These are phyloP conservation scores for Cicer bijugum DNA, from an alignment of 306 rosid species.

Conservation along the genomic window DNA sequence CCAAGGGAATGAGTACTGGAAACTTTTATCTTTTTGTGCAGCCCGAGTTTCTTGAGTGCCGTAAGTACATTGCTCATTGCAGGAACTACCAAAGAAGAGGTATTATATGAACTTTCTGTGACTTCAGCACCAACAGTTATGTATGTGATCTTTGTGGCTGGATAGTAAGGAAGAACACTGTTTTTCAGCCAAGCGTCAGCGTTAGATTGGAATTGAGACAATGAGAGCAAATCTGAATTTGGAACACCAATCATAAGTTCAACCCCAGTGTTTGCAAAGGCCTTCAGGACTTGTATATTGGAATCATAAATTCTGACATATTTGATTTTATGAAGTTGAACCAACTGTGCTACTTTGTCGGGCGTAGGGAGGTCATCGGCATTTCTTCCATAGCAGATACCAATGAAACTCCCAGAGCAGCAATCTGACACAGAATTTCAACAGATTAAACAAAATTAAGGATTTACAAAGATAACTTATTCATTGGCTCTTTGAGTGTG, in stretches of 20 bases:
- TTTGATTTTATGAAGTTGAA: slow-evolving; percentile 81
- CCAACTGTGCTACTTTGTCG: slow-evolving; percentile 87
- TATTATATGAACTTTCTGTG: slow-evolving; percentile 69
- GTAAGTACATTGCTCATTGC: slow-evolving; percentile 89
- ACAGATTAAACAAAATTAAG: slow-evolving; percentile 14
- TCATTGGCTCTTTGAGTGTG: not conserved
- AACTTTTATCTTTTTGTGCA: slow-evolving; percentile 80
- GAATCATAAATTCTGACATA: slow-evolving; percentile 86
- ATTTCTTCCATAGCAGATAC: slow-evolving; percentile 94
- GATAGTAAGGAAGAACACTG: slow-evolving; percentile 88
- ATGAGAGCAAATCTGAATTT: slow-evolving; percentile 74
- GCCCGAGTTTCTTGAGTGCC: slow-evolving; percentile 79
- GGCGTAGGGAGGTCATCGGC: slow-evolving; percentile 99
- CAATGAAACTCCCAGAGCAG: slow-evolving; percentile 80
- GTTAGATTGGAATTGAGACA: slow-evolving; percentile 95
- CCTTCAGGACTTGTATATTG: slow-evolving; percentile 84
- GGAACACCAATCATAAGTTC: slow-evolving; percentile 94
- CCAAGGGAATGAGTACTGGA: slow-evolving; percentile 97
- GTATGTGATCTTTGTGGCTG: slow-evolving; percentile 85
- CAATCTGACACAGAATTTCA: slow-evolving; percentile 53
- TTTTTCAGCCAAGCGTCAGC: slow-evolving; percentile 89
- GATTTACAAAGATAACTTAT: slow-evolving; percentile 4
- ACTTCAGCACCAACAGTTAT: slow-evolving; percentile 95
- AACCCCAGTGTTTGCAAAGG: slow-evolving; percentile 86
- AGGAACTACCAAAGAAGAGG: slow-evolving; percentile 76